Conservation (phyloP, 1,284 basidiomycete genomes). For the Ceratobasidium sp. region DNA sequence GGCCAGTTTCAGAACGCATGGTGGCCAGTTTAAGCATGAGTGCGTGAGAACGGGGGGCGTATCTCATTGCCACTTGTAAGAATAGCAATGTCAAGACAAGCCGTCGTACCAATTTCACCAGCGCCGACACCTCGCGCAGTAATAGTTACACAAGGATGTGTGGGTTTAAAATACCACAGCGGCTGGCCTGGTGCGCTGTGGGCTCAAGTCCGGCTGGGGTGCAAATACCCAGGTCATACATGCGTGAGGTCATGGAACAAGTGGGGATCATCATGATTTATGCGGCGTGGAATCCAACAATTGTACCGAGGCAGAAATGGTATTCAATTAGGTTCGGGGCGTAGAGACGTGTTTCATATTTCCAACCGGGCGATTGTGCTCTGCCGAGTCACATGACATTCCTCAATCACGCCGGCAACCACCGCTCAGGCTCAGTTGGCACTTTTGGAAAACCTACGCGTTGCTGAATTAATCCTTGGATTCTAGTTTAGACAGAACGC, state of each 20-base stretch:
- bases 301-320: too few relatives aligned
- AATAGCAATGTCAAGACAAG: background rate
- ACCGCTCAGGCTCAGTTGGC: too few relatives aligned
- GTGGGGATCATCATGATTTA: too few relatives aligned
- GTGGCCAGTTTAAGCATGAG: slow-evolving; percentile 1
- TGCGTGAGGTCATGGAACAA: background rate
- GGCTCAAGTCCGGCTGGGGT: slow-evolving; percentile 16
- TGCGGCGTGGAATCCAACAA: too few relatives aligned
- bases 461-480: too few relatives aligned
- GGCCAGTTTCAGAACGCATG: background rate
- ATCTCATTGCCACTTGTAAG: background rate
- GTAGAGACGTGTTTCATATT: too few relatives aligned
- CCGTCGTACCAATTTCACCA: background rate
- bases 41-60: slow-evolving; percentile 7
- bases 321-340: too few relatives aligned
- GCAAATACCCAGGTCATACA: background rate
- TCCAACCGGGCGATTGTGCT: too few relatives aligned
- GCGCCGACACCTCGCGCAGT: slow-evolving; percentile 13
- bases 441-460: too few relatives aligned
- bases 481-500: too few relatives aligned
- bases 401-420: background rate
- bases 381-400: background rate
- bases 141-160: slow-evolving; percentile 3
- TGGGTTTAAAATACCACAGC: background rate
- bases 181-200: background rate